phyloP scores from a whole-genome alignment of 192 early-diverging fungal species.

The Coemansia aciculifera region DNA sequence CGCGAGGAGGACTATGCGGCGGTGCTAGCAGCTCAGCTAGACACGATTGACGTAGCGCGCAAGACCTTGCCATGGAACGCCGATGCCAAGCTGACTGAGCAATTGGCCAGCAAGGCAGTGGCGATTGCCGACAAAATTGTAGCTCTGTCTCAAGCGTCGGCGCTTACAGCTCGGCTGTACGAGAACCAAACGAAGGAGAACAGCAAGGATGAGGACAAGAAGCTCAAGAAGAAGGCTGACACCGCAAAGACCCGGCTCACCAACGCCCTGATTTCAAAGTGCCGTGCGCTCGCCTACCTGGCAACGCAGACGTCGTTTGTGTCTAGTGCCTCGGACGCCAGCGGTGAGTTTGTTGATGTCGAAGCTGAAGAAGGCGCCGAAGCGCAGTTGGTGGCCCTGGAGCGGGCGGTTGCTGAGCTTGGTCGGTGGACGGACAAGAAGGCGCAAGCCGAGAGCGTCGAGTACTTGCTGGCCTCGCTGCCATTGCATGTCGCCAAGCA shows the following conservation, averaged over 20 bases:
- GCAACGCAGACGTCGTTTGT: constrained; percentile 16
- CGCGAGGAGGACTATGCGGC: constrained; percentile 49
- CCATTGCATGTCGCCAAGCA: constrained; percentile 59
- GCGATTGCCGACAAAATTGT: constrained; percentile 61
- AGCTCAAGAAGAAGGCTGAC: constrained; percentile 72
- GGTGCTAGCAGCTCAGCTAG: constrained; percentile 52
- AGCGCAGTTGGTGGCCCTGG: constrained; percentile 49
- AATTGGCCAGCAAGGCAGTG: constrained; percentile 20
- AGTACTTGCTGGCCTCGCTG: constrained; percentile 60
- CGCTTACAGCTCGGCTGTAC: constrained; percentile 58
- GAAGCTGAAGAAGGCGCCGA: constrained; percentile 16
- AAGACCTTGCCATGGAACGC: constrained; percentile 52
- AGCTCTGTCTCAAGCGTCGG: constrained; percentile 58
- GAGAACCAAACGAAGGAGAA: constrained; percentile 50
- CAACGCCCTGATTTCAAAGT: constrained; percentile 62
- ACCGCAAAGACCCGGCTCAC: constrained; percentile 67
- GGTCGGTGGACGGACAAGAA: constrained; percentile 60
- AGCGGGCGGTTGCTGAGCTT: constrained; percentile 60
- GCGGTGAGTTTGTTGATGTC: constrained; percentile 53
- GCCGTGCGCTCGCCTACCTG: constrained; percentile 51
- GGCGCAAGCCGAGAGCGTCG: constrained; percentile 54
- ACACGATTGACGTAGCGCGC: constrained; percentile 51
- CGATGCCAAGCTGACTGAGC: constrained; percentile 25
- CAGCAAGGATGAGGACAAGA: constrained; percentile 57
- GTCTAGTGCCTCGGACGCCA: constrained; percentile 20